Percentiles rank a stretch among this genome's conserved stretches.
phyloP scores from a whole-genome alignment of 2,329 filamentous ascomycete species.

The Sordariomycetes sp. region DNA sequence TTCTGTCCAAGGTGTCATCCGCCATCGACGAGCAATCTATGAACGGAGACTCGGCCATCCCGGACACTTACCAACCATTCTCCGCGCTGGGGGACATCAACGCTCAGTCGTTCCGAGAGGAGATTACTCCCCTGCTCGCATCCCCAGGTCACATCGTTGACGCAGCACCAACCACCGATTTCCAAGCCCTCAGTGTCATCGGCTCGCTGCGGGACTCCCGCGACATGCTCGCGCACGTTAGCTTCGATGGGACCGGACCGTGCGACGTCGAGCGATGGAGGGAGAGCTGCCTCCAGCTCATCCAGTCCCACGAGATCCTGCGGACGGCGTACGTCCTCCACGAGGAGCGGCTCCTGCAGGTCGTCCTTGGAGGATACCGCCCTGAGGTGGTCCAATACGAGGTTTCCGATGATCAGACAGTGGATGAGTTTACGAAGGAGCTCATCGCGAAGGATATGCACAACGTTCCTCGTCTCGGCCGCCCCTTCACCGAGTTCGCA shows the following conservation, averaged over 20 bases:
- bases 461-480: neutral
- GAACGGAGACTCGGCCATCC: neutral
- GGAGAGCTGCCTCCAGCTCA: neutral
- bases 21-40: neutral
- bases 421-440: neutral
- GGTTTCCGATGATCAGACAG: neutral
- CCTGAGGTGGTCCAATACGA: neutral
- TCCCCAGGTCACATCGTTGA: neutral
- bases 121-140: neutral
- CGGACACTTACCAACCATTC: neutral
- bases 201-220: neutral
- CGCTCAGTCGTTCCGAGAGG: neutral
- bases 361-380: neutral
- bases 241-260: neutral
- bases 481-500: neutral
- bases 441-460: neutral
- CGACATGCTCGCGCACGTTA: neutral
- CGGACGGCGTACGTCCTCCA: neutral
- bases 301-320: neutral
- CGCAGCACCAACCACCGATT: neutral
- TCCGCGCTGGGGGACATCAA: neutral
- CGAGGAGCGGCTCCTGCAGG: neutral
- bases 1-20: slow-evolving; percentile 27
- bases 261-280: neutral
- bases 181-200: neutral